Conservation (phyloP, 108 stramenopile species). For the Pelagomonas calceolata region DNA sequence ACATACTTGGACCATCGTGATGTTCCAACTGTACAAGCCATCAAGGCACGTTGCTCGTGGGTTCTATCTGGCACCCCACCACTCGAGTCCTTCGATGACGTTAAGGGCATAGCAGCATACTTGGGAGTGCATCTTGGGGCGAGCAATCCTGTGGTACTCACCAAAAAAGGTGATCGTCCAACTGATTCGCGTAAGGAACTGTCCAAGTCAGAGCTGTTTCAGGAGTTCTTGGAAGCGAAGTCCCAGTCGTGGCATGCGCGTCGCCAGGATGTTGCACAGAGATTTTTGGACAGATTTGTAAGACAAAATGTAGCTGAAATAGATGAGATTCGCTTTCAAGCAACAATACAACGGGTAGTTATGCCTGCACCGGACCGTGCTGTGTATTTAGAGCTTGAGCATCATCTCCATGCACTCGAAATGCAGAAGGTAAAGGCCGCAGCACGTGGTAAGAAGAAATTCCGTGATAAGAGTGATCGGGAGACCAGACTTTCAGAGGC, state of each 20-base stretch:
- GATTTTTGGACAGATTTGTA: constrained; percentile 26
- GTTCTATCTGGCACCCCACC: constrained; percentile 34
- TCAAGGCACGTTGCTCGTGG: constrained; percentile 26
- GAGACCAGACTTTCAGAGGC: constrained; percentile 24
- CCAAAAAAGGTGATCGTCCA: constrained; percentile 2
- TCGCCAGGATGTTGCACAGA: constrained; percentile 24
- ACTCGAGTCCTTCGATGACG: constrained; percentile 27
- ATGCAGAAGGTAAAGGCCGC: constrained; percentile 27
- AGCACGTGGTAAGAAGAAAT: constrained; percentile 21
- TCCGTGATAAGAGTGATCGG: constrained; percentile 13
- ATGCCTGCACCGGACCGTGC: constrained; percentile 32
- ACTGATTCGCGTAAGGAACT: constrained; percentile 6
- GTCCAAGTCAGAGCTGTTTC: constrained; percentile 25
- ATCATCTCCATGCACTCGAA: constrained; percentile 29
- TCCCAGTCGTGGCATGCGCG: constrained; percentile 31
- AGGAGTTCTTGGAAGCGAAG: constrained; percentile 19
- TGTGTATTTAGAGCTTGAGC: constrained; percentile 37
- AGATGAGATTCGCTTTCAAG: constrained; percentile 31
- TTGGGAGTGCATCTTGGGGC: constrained; percentile 33
- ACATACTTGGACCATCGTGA: neutral
- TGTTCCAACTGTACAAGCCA: constrained; percentile 17
- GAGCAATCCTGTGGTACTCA: constrained; percentile 5
- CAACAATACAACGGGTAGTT: constrained; percentile 10
- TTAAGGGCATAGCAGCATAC: constrained; percentile 18
- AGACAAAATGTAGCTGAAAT: constrained; percentile 36